A percentile compares a stretch with the other conserved stretches of the same genome.
These are phyloP conservation scores for Symbiodinium pilosum DNA, from an alignment of 73 alveolate genomes.

Conservation along the genomic window DNA sequence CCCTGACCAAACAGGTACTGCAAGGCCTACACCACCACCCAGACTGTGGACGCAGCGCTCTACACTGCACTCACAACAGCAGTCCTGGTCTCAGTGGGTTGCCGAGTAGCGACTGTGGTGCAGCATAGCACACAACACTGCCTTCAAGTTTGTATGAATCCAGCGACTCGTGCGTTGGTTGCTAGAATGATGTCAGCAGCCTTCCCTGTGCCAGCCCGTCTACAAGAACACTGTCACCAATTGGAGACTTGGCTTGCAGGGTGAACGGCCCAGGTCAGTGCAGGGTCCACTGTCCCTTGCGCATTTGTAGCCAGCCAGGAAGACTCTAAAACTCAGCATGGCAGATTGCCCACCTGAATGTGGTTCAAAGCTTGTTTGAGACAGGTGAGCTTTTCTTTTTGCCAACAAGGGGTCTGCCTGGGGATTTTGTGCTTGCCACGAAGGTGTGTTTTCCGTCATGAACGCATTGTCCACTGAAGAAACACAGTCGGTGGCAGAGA, in stretches of 20 bases:
- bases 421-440: background rate
- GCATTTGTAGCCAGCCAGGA: background rate
- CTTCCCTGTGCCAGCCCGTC: slow-evolving; percentile 50
- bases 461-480: background rate
- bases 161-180: no score
- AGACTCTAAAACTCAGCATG: no score
- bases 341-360: no score
- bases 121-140: no score
- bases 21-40: slow-evolving; percentile 42
- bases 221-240: slow-evolving; percentile 60
- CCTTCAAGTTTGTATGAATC: no score
- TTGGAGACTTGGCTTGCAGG: slow-evolving; percentile 29
- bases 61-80: slow-evolving; percentile 54
- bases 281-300: background rate
- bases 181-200: no score
- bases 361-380: no score
- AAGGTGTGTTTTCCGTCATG: background rate
- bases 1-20: slow-evolving; percentile 73
- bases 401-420: no score
- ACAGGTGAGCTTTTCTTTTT: no score
- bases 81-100: background rate
- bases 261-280: background rate
- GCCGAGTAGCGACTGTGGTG: no score
- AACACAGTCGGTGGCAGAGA: background rate
- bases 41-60: slow-evolving; percentile 49